phyloP scores from a whole-genome alignment of 2,329 filamentous ascomycete genomes.

The Sarocladiaceae sp. region DNA sequence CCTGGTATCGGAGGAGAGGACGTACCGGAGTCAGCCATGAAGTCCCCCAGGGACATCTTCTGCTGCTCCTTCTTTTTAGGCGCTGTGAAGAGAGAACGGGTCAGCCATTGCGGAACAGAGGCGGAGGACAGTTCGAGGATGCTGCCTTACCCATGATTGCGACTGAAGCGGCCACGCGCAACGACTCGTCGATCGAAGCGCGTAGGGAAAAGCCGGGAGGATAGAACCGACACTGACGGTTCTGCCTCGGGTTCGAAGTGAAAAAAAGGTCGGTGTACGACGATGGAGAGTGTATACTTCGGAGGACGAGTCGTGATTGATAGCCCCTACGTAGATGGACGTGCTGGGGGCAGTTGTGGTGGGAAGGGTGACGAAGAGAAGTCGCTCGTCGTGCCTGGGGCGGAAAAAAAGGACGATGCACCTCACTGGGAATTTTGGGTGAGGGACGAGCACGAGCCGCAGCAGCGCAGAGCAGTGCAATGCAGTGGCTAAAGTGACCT shows the following conservation, averaged over 20 bases:
- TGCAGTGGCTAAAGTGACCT: too few relatives aligned
- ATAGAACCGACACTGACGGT: conserved; percentile 20
- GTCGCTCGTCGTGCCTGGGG: conserved; percentile 32
- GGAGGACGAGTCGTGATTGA: conserved; percentile 17
- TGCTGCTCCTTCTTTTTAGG: conserved; percentile 89
- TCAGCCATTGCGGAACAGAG: neutral
- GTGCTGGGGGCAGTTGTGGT: conserved; percentile 28
- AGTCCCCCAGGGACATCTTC: conserved; percentile 97
- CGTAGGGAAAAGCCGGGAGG: conserved; percentile 24
- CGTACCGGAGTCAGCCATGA: conserved; percentile 88
- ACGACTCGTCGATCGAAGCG: conserved; percentile 35
- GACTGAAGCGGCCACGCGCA: conserved; percentile 43
- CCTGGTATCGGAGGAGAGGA: neutral
- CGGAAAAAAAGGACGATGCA: conserved; percentile 28
- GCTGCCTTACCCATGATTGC: conserved; percentile 51
- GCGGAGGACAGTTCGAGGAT: neutral
- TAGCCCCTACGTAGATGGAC: conserved; percentile 32
- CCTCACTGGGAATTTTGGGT: conserved; percentile 1
- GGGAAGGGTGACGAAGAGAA: conserved; percentile 29
- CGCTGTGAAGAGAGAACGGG: conserved; percentile 46
- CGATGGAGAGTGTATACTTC: neutral
- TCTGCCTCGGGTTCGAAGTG: conserved; percentile 9
- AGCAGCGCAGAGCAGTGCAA: too few relatives aligned
- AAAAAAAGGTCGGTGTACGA: neutral
- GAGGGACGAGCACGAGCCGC: too few relatives aligned